A percentile compares a stretch with the other conserved stretches of the same genome.
phyloP scores from a whole-genome alignment of 495 filamentous ascomycete genomes.

The Aspergillus affinis region DNA sequence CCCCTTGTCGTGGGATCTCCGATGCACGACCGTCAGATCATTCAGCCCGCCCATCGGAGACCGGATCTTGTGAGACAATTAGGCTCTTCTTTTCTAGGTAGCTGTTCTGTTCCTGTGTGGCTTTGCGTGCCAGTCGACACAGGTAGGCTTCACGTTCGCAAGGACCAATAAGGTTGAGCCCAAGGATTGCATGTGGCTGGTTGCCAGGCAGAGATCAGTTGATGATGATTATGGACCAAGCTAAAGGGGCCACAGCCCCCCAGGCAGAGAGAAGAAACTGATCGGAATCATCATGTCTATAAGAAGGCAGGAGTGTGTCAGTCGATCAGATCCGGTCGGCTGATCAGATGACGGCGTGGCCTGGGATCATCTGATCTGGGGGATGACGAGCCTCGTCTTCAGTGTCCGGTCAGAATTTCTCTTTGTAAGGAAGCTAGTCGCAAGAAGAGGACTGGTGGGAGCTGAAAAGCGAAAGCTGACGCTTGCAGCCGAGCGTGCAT shows the following conservation, averaged over 20 bases:
- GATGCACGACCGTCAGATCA: background rate
- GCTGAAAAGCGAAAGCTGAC: no score
- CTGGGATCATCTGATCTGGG: background rate
- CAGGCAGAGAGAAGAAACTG: background rate
- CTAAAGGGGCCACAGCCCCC: no score
- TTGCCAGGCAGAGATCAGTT: no score
- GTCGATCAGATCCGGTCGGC: background rate
- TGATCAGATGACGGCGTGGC: background rate
- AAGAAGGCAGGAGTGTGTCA: background rate
- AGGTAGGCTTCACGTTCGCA: no score
- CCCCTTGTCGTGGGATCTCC: background rate
- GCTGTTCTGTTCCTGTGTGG: no score
- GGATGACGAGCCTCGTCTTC: background rate
- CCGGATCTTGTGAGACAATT: background rate
- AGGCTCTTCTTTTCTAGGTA: background rate
- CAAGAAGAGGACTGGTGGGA: no score
- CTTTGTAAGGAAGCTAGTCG: background rate
- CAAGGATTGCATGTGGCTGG: no score
- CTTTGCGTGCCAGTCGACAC: no score
- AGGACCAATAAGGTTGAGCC: no score
- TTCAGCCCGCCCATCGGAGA: background rate
- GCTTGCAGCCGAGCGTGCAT: no score
- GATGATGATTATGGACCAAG: no score
- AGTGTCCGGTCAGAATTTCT: background rate
- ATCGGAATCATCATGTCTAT: background rate